Evolutionary conservation across 2,329 filamentous ascomycete species (phyloP), one percentile per base, ranked within the genome.

Genomic region (Colletotrichum sp.): DNA sequence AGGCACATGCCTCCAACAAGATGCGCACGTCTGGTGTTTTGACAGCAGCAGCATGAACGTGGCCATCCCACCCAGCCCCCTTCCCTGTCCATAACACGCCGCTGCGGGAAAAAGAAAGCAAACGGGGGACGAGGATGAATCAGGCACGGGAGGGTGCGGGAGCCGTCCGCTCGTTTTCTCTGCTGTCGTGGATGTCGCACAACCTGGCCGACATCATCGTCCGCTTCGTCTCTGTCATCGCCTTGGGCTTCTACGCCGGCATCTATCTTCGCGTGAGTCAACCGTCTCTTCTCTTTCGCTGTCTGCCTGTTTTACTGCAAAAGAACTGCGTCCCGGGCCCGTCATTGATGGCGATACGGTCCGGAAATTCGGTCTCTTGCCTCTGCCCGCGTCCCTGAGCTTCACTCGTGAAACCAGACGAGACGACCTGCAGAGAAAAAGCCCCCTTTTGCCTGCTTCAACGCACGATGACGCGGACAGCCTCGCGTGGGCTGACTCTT

Each of bases 391-490:
- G 16, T n/a, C 18, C n/a, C 38, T 57, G 67, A 70, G 36, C 67
- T 69, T 67, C 28, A 34, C 81, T 80, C 77, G 82, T 82, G 15
- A 83, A 85, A 63, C 65, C 66, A 52, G 72, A 85, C 78, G 15
- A 83, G 76, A 24, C 83, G 82, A 81, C 82, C 84, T n/a, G 83
- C 65, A 32, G 43, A 21, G 43, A 52, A 52, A 52, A 21, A 1
- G n/a, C 24, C 63, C 63, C 36, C 63, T 52, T 52, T 32, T 32
- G 10, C 38, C 48, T 28, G n/a, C 26, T 36, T 63, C 55, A n/a
- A 63, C 67, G 67, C 57, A 52, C 67, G 26, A 70, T 70, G 67
- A 70, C 67, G 67, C 57, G 67, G 67, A 70, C 26, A 48, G 72
- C 28, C 60, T 60, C 24, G 32, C n/a, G 61, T 60, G 60, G 43